Evolutionary conservation across 2,329 filamentous ascomycete genomes (phyloP).

Genomic region (Cladosporium sp.): DNA sequence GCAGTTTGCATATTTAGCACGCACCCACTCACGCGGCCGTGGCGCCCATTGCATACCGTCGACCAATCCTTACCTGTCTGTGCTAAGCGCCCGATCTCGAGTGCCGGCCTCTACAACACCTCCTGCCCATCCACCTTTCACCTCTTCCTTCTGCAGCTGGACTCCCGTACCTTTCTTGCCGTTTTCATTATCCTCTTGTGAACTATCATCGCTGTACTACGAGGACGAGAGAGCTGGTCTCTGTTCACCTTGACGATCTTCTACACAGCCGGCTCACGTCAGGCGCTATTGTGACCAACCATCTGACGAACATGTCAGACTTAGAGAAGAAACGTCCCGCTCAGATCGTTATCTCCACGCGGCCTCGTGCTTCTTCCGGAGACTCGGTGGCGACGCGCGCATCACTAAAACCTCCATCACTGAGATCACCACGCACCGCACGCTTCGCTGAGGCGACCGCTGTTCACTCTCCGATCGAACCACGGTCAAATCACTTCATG

Average conservation of each 20-base stretch:
- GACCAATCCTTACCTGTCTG: slow-evolving; percentile 25
- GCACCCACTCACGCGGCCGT: slow-evolving; percentile 12
- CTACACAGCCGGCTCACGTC: slow-evolving; percentile 32
- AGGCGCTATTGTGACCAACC: slow-evolving; percentile 31
- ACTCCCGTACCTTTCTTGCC: slow-evolving; percentile 19
- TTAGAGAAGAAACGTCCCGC: slow-evolving; percentile 46
- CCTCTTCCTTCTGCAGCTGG: slow-evolving; percentile 25
- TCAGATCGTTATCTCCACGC: slow-evolving; percentile 42
- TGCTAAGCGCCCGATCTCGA: slow-evolving; percentile 28
- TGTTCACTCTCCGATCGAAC: slow-evolving; percentile 73
- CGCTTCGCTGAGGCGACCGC: slow-evolving; percentile 80
- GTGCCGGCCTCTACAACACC: slow-evolving; percentile 26
- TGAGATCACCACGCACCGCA: slow-evolving; percentile 64
- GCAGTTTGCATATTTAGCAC: slow-evolving; percentile 10
- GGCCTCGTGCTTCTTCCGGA: slow-evolving; percentile 39
- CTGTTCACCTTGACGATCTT: slow-evolving; percentile 30
- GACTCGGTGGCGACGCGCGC: slow-evolving; percentile 27
- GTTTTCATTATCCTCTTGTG: slow-evolving; percentile 19
- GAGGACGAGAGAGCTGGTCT: slow-evolving; percentile 35
- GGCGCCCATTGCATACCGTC: slow-evolving; percentile 15
- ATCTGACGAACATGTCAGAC: slow-evolving; percentile 47
- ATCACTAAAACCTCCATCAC: slow-evolving; percentile 31
- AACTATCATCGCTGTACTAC: slow-evolving; percentile 14
- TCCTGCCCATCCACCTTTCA: slow-evolving; percentile 22
- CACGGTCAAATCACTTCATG: slow-evolving; percentile 53